Percentiles rank a stretch among this genome's conserved stretches.
These are phyloP conservation scores for Cavenderia fasciculata DNA, from an alignment of 78 protist genomes.

Conservation along the genomic window DNA sequence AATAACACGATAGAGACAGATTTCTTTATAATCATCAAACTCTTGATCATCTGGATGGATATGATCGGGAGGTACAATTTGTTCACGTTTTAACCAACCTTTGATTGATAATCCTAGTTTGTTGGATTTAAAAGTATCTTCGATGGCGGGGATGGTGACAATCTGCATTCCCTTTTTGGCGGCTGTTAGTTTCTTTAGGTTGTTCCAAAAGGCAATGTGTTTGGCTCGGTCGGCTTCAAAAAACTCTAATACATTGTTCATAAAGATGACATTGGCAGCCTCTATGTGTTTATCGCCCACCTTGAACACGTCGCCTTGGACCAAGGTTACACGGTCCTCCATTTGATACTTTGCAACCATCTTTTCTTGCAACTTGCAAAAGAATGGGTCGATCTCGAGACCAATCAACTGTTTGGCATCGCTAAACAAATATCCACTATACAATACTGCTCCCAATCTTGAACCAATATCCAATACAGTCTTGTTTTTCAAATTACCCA, in stretches of 20 bases:
- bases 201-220: slow-evolving; percentile 60
- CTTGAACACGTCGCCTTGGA: slow-evolving; percentile 72
- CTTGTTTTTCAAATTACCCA: slow-evolving; percentile 33
- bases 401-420: slow-evolving; percentile 46
- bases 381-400: slow-evolving; percentile 53
- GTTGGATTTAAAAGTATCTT: slow-evolving; percentile 64
- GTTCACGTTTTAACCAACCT: slow-evolving; percentile 73
- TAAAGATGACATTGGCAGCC: slow-evolving; percentile 64
- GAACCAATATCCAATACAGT: slow-evolving; percentile 71
- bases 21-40: too few species aligned
- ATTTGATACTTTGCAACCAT: slow-evolving; percentile 24
- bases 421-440: slow-evolving; percentile 69
- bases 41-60: too few species aligned
- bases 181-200: slow-evolving; percentile 7
- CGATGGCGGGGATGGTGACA: slow-evolving; percentile 57
- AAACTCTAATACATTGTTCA: slow-evolving; percentile 80
- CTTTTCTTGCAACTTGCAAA: slow-evolving; percentile 24
- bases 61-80: too few species aligned
- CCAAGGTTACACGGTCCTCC: slow-evolving; percentile 24
- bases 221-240: slow-evolving; percentile 25
- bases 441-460: slow-evolving; percentile 66
- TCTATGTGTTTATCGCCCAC: not conserved
- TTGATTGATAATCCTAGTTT: slow-evolving; percentile 48
- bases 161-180: slow-evolving; percentile 32
- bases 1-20: too few species aligned